These are phyloP conservation scores for Neovahlkampfia damariscottae DNA, from an alignment of 78 protist genomes.

Conservation along the genomic window DNA sequence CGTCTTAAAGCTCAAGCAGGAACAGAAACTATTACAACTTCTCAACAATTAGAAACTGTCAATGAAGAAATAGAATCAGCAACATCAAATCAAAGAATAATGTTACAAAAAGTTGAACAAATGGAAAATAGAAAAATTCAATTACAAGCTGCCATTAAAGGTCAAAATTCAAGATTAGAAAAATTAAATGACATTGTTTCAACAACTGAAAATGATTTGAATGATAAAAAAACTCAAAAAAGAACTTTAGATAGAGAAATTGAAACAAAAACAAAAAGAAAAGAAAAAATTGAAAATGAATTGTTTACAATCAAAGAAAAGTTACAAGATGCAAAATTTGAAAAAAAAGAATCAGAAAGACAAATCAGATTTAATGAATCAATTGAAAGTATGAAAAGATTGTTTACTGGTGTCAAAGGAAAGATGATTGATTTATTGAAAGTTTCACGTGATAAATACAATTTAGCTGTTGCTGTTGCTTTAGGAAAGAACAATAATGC, in stretches of 20 bases:
- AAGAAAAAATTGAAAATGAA: slow-evolving; percentile 10
- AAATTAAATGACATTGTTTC: too few species aligned
- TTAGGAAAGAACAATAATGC: slow-evolving; percentile 86
- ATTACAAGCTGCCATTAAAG: too few species aligned
- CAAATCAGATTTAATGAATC: slow-evolving; percentile 6
- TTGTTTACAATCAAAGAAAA: neutral
- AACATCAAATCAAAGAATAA: too few species aligned
- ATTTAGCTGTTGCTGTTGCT: slow-evolving; percentile 68
- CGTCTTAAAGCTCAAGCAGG: too few species aligned
- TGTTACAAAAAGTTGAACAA: too few species aligned
- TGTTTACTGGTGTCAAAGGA: slow-evolving; percentile 80
- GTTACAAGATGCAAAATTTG: slow-evolving; percentile 6
- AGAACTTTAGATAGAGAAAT: neutral
- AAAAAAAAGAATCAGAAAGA: neutral
- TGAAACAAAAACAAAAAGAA: slow-evolving; percentile 10
- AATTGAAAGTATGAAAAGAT: slow-evolving; percentile 10
- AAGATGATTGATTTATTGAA: slow-evolving; percentile 56
- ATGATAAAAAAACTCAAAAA: neutral
- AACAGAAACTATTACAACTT: too few species aligned
- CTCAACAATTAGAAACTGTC: too few species aligned
- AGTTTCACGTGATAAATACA: slow-evolving; percentile 53
- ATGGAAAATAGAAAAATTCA: too few species aligned
- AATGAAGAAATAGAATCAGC: too few species aligned
- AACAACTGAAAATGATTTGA: too few species aligned
- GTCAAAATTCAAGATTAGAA: too few species aligned